These are phyloP conservation scores for Cordyceps farinosa DNA, from an alignment of 2,329 filamentous ascomycete species.

Conservation along the genomic window DNA sequence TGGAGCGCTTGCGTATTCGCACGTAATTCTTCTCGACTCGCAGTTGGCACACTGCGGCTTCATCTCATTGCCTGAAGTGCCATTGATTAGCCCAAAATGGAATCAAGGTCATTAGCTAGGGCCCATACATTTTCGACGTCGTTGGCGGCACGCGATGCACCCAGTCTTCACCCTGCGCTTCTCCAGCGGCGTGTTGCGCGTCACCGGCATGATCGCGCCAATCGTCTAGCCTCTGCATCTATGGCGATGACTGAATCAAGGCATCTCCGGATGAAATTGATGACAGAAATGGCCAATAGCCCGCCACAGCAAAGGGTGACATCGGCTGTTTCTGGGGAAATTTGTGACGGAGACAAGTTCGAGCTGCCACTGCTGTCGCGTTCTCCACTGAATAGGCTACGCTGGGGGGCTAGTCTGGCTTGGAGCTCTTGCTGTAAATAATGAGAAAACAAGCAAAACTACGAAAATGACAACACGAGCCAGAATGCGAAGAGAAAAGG, in stretches of 20 bases:
- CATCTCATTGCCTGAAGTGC: constrained; percentile 20
- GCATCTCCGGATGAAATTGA: not conserved
- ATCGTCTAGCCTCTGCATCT: not conserved
- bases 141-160: constrained; percentile 22
- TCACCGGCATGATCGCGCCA: constrained; percentile 19
- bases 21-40: constrained; percentile 17
- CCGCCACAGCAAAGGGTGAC: not conserved
- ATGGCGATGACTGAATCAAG: not conserved
- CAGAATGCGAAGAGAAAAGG: too few species aligned
- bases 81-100: not conserved
- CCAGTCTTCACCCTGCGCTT: constrained; percentile 24
- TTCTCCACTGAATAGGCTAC: constrained; percentile 1
- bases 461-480: too few species aligned
- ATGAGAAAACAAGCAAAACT: too few species aligned
- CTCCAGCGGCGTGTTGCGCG: constrained; percentile 20
- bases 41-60: constrained; percentile 23
- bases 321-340: not conserved
- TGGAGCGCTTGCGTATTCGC: constrained; percentile 18
- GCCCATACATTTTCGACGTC: constrained; percentile 22
- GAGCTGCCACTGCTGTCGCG: not conserved
- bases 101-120: too few species aligned
- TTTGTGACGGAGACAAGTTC: not conserved
- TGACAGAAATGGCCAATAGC: not conserved
- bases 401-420: too few species aligned
- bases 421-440: too few species aligned